Base-by-base conservation (phyloP, 2,329 filamentous ascomycete species). In the Penicillium sp. region DNA sequence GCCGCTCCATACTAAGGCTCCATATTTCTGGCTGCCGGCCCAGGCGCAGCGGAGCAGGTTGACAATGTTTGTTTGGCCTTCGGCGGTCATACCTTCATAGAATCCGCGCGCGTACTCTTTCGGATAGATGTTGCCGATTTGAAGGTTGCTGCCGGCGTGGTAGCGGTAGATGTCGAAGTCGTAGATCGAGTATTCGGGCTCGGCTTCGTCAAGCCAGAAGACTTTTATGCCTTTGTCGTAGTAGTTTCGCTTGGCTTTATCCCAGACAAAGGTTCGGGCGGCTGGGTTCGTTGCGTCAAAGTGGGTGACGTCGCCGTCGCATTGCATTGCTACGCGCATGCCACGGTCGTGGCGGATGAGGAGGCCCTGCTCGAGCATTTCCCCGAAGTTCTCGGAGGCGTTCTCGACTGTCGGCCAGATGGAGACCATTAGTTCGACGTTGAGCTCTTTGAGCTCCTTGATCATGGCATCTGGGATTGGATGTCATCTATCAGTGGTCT, bases 171-270 rank as follows among this genome's bases (percentile, higher is more conserved):
- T 81, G 48, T 86, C 83, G 59, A 85, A 86, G 61, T 86, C 81
- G 62, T 87, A 86, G 10, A 75, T 73, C 0, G 68, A 73, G 57
- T 85, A 86, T 61, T 87, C 83, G 0, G 83, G 83, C 58, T 87
- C 83, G 0, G 83, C 83, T 62, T 87, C 83, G 56, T 87, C 84
- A 0, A 87, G 75, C 83, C 84, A 87, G 65, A 86, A 87, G 0
- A 80, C 67, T 50, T 78, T 77, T 64, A 87, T 81, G 2, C 84
- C 84, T 46, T 79, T 80, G 41, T 75, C 66, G 57, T 79, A 80
- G 67, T 87, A 87, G 62, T 86, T 82, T 45, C 76, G 57, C 61
- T 80, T 82, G 0, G 71, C 77, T 46, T 77, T 80, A 1, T 69
- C 62, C 83, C 83, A 87, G 2, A 87, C 71, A 37, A 77, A 87